A percentile compares a stretch with the other conserved stretches of the same genome.
Evolutionary conservation across 192 early-diverging fungal genomes (phyloP).

Genomic region (Gigaspora rosea): DNA sequence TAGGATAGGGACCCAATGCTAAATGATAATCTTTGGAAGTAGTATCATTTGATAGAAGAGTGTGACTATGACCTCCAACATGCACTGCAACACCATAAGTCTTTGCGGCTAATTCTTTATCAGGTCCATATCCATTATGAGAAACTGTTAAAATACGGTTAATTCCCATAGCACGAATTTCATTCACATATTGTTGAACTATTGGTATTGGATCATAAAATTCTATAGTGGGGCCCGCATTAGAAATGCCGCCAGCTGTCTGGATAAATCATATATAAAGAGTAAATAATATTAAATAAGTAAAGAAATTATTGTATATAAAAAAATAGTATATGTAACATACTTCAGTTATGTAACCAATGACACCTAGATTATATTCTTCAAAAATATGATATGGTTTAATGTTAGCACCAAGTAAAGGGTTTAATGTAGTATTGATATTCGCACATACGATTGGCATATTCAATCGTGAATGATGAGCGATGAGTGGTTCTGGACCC

Average conservation of each 20-base stretch:
- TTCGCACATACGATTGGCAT: conserved; percentile 70
- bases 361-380: conserved; percentile 66
- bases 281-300: not conserved
- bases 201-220: conserved; percentile 62
- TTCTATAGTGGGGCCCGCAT: conserved; percentile 45
- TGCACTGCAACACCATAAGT: conserved; percentile 63
- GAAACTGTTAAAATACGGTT: conserved; percentile 68
- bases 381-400: conserved; percentile 70
- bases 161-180: conserved; percentile 60
- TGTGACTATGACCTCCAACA: conserved; percentile 79
- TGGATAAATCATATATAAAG: not conserved
- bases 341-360: conserved; percentile 65
- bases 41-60: conserved; percentile 58
- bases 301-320: not conserved
- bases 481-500: conserved; percentile 55
- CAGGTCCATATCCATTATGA: conserved; percentile 75
- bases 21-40: conserved; percentile 43
- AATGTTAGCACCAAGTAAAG: conserved; percentile 50
- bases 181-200: conserved; percentile 65
- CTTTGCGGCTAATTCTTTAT: conserved; percentile 60
- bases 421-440: conserved; percentile 54
- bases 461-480: conserved; percentile 56
- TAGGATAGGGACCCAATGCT: conserved; percentile 65
- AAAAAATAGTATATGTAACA: not conserved
- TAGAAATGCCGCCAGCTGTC: conserved; percentile 60